Evolutionary conservation across 2,329 filamentous ascomycete genomes (phyloP), one percentile per base, ranked within the genome.

Genomic region (Penicillium sp.): DNA sequence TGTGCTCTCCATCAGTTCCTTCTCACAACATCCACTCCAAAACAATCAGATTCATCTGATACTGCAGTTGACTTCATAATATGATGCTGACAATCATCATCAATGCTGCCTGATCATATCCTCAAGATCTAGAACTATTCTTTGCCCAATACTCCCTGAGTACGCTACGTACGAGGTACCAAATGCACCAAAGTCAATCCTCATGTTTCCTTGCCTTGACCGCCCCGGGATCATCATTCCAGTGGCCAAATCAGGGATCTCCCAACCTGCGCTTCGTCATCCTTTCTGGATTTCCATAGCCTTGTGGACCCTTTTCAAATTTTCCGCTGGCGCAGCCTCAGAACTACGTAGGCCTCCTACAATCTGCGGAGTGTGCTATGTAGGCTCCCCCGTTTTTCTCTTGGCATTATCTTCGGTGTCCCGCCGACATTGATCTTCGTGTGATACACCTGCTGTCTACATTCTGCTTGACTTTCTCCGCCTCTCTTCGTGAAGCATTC

Each of bases 351-450:
- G 45, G 34, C 46, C 33, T 28, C 46, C 33, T 28, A n/a, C 19
- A 22, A 19, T 34, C 10, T 18, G 19, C 19, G 19, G 29, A 25
- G 18, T 10, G 8, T 40, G 4, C 22, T n/a, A n/a, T n/a, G n/a
- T n/a, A 49, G 47, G 47, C 47, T 49, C 5, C 47, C 2, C 41
- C n/a, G 18, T 49, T 49, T 49, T 35, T 25, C 16, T 40, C 47
- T 49, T 49, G 47, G 47, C 47, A 49, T 29, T 14, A 29, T 44
- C 10, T 40, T 14, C 25, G 25, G n/a, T 30, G 11, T 28, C 11
- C 45, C 45, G 27, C 39, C 14, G 14, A 35, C 33, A 35, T 14
- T 33, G 30, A 33, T n/a, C 30, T 33, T 14, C 14, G 2, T 35
- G 33, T 35, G 33, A 16, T 35, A 29, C 18, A n/a, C 37, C 33